These are phyloP conservation scores for Coleophoma eucalyptorum DNA, from an alignment of 2,329 filamentous ascomycete genomes.

Conservation along the genomic window DNA sequence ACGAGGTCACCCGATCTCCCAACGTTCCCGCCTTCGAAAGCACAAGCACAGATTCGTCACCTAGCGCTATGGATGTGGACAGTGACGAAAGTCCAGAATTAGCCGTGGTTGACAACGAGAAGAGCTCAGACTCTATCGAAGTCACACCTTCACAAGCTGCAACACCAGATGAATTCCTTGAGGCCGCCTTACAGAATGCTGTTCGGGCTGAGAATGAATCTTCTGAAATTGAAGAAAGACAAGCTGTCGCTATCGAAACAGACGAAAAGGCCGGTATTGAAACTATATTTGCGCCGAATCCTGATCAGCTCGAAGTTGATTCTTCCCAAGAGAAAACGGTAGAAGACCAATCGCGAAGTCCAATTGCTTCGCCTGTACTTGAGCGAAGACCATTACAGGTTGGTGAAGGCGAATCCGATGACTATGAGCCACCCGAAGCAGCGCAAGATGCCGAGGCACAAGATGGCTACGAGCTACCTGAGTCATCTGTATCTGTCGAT, in stretches of 20 bases:
- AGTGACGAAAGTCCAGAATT: too few species aligned
- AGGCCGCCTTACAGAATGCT: conserved; percentile 22
- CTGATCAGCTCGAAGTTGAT: conserved; percentile 8
- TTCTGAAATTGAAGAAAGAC: conserved; percentile 4
- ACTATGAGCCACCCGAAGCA: conserved; percentile 53
- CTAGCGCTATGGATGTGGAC: too few species aligned
- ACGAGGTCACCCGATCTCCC: too few species aligned
- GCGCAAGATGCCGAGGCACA: conserved; percentile 15
- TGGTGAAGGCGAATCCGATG: conserved; percentile 37
- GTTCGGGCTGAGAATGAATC: conserved; percentile 22
- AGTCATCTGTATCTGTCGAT: conserved; percentile 26
- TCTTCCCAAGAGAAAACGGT: conserved; percentile 1
- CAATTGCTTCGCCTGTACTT: conserved; percentile 19
- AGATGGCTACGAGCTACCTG: conserved; percentile 54
- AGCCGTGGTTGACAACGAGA: too few species aligned
- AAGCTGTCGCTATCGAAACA: conserved; percentile 14
- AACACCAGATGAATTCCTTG: conserved; percentile 16
- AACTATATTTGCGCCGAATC: conserved; percentile 13
- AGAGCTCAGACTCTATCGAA: too few species aligned
- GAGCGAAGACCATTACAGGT: conserved; percentile 9
- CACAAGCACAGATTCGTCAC: too few species aligned
- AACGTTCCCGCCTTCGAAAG: too few species aligned
- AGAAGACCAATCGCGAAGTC: conserved; percentile 13
- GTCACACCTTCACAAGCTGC: background rate
- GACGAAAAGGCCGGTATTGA: conserved; percentile 7